Conservation (phyloP, 139 green algal species). For the Tetraselmis striata region DNA sequence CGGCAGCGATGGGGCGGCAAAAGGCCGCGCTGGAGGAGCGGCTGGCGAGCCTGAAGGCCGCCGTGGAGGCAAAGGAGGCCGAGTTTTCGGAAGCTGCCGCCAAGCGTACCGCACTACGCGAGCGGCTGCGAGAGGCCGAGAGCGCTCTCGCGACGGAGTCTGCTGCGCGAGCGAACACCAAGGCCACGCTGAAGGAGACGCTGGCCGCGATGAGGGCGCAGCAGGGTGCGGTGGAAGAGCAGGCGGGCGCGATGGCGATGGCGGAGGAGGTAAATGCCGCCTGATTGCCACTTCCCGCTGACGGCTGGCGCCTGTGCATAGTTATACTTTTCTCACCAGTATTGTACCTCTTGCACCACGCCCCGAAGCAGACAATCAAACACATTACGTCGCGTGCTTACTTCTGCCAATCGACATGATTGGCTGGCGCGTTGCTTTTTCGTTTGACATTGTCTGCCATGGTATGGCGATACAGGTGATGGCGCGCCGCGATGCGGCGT, state of each 20-base stretch:
- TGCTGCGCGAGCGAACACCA: background rate
- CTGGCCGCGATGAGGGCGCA: background rate
- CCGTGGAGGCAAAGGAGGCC: background rate
- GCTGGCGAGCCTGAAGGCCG: background rate
- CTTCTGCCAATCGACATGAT: too few relatives aligned
- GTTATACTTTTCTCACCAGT: too few relatives aligned
- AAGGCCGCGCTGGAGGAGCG: background rate
- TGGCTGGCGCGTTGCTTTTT: too few relatives aligned
- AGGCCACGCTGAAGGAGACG: background rate
- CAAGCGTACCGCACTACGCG: background rate
- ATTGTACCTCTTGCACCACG: too few relatives aligned
- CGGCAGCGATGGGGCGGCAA: background rate
- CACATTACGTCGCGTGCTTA: too few relatives aligned
- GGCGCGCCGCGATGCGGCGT: background rate
- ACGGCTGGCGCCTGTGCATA: too few relatives aligned
- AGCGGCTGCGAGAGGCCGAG: background rate
- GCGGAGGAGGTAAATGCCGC: background rate
- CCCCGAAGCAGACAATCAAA: too few relatives aligned
- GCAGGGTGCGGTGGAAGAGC: background rate
- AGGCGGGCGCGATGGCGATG: background rate
- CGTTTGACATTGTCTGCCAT: too few relatives aligned
- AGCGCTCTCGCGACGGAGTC: background rate
- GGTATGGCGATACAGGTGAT: too few relatives aligned
- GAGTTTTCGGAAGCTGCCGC: background rate
- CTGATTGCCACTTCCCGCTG: too few relatives aligned